phyloP scores from a whole-genome alignment of 2,329 filamentous ascomycete species.

The Epichloe elymi region DNA sequence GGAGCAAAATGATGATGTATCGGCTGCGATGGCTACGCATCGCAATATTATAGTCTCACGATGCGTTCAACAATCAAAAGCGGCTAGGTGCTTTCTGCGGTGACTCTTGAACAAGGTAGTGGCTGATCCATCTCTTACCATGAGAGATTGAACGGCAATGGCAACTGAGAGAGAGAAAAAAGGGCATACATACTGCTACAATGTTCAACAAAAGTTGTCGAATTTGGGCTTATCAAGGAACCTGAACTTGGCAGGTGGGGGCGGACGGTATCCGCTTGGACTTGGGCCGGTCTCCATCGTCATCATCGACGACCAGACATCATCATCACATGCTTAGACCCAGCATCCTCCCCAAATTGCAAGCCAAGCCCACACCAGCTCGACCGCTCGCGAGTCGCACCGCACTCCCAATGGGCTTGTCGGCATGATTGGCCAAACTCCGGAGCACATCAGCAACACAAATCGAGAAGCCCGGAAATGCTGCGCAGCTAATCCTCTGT shows the following conservation, averaged over 20 bases:
- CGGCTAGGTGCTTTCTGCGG: too few relatives aligned
- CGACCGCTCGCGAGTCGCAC: neutral
- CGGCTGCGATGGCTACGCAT: neutral
- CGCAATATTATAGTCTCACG: neutral
- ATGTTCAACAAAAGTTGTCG: neutral
- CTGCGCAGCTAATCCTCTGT: neutral
- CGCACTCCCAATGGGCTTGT: neutral
- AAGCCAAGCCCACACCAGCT: neutral
- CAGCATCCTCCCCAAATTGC: neutral
- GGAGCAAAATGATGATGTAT: neutral
- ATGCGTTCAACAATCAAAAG: neutral
- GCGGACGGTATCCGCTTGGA: neutral
- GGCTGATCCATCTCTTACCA: too few relatives aligned
- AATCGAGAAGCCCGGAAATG: neutral
- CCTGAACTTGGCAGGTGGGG: neutral
- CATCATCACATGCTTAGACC: conserved; percentile 17
- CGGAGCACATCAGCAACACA: neutral
- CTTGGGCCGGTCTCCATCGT: neutral
- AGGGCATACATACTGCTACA: too few relatives aligned
- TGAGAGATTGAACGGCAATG: too few relatives aligned
- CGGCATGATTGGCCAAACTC: neutral
- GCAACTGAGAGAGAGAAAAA: too few relatives aligned
- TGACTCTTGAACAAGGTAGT: too few relatives aligned
- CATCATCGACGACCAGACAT: conserved; percentile 7
- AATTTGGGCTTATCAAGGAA: neutral